Conservation (phyloP, 805 yeast species). For the Candida michaelii region DNA sequence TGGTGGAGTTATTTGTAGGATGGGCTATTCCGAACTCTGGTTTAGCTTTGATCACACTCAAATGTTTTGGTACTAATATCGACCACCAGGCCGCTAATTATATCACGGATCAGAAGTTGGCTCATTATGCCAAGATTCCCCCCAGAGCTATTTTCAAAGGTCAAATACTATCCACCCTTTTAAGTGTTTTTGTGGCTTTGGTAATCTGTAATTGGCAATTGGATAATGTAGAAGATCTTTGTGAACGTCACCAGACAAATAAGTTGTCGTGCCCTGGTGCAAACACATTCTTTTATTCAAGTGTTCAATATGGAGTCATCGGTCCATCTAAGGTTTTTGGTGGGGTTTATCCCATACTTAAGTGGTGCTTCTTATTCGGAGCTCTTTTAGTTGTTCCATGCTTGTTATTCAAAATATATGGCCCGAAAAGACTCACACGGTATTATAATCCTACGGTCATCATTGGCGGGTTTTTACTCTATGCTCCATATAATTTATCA, state of each 20-base stretch:
- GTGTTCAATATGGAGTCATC: conserved; percentile 55
- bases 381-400: conserved; percentile 37
- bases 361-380: conserved; percentile 64
- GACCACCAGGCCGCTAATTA: conserved; percentile 65
- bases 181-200: conserved; percentile 34
- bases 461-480: conserved; percentile 48
- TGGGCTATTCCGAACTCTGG: conserved; percentile 62
- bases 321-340: conserved; percentile 62
- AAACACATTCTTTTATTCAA: conserved; percentile 51
- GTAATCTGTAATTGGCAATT: conserved; percentile 42
- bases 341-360: conserved; percentile 51
- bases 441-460: conserved; percentile 56
- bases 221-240: conserved; percentile 33
- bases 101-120: conserved; percentile 42
- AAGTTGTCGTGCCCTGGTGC: conserved; percentile 43
- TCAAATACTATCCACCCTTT: conserved; percentile 37
- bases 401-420: conserved; percentile 34
- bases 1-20: conserved; percentile 65
- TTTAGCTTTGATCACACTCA: conserved; percentile 53
- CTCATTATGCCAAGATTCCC: conserved; percentile 61
- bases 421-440: conserved; percentile 31
- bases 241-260: conserved; percentile 36
- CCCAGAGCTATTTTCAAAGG: conserved; percentile 60
- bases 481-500: conserved; percentile 53
- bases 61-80: conserved; percentile 51